Conservation (phyloP, 257 asterid genomes). For the Solanum medicagineum region DNA sequence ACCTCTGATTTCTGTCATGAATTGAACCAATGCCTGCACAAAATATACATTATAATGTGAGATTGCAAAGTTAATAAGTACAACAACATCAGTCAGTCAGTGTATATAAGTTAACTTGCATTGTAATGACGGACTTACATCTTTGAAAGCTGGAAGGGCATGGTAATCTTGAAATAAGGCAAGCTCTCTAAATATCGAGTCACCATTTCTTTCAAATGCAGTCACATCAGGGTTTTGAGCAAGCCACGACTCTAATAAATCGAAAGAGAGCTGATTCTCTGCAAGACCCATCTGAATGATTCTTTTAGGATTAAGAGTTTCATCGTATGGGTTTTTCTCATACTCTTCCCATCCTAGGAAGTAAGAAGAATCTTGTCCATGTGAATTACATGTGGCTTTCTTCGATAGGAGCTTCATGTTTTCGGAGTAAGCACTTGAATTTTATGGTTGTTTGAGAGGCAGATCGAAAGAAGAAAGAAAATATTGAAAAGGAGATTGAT, state of each 20-base stretch:
- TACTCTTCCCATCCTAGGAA: conserved; percentile 36
- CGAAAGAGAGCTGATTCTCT: conserved; percentile 40
- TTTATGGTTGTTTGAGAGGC: not conserved
- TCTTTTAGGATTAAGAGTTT: conserved; percentile 17
- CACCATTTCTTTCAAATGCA: conserved; percentile 14
- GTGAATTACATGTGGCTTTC: conserved; percentile 22
- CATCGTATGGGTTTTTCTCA: conserved; percentile 29
- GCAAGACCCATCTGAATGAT: conserved; percentile 44
- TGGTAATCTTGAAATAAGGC: conserved; percentile 33
- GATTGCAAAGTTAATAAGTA: not conserved
- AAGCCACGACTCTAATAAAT: conserved; percentile 22
- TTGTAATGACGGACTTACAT: not conserved
- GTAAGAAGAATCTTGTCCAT: conserved; percentile 36
- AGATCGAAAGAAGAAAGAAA: not conserved
- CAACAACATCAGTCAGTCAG: not conserved
- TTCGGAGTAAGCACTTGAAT: not conserved
- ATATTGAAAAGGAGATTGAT: not conserved
- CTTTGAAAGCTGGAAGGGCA: conserved; percentile 26
- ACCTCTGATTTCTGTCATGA: conserved; percentile 7
- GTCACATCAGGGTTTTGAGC: conserved; percentile 21
- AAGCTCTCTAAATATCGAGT: conserved; percentile 22
- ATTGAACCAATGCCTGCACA: conserved; percentile 4
- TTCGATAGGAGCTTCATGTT: conserved; percentile 16
- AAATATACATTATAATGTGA: not conserved
- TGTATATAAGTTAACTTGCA: not conserved